Evolutionary conservation across 1,284 basidiomycete genomes (phyloP), one percentile per base, ranked within the genome.

Genomic region (Schizophyllum commune): DNA sequence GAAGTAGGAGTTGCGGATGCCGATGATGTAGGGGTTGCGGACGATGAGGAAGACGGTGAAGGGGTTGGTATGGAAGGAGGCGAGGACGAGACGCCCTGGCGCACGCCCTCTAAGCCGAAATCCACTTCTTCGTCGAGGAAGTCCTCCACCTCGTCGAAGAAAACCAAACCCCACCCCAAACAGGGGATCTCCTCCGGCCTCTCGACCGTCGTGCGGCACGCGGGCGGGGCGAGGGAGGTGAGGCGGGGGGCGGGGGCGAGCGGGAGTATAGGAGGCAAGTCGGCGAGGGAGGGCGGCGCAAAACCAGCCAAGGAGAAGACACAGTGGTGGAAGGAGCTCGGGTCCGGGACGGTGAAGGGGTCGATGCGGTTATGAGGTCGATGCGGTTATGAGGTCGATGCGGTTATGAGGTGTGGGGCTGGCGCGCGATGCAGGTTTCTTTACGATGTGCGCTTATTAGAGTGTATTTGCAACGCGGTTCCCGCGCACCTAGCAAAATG

Each of bases 181-280:
- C 1, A 73, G 80, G 86, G 88, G 8, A 76, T 92, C 20, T 89
- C 86, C 63, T 88, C 85, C 0, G 90, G 90, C 1, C 69, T 92
- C 59, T 85, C 85, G n/a, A 85, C 83, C 0, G 72, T 91, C 55
- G 74, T 85, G 8, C 77, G 72, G 54, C 75, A 55, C 65, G 54
- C 64, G 56, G 2, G 68, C 64, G 2, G 61, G 15, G 47, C 58
- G 27, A 20, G 59, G 53, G 65, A 58, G 60, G 60, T 58, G 17
- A 59, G 61, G 33, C 60, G 58, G 55, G 32, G 33, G 47, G 39
- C 55, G 22, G 62, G 60, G 19, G 52, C 61, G 11, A 19, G 39
- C 47, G 34, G 56, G 22, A 55, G 56, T 51, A 47, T 32, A 59
- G 63, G 21, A 47, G 55, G 13, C 62, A 58, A n/a, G 62, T 56